Evolutionary conservation across 768 basidiomycete genomes (phyloP).

Genomic region (Tephrocybe rancida): DNA sequence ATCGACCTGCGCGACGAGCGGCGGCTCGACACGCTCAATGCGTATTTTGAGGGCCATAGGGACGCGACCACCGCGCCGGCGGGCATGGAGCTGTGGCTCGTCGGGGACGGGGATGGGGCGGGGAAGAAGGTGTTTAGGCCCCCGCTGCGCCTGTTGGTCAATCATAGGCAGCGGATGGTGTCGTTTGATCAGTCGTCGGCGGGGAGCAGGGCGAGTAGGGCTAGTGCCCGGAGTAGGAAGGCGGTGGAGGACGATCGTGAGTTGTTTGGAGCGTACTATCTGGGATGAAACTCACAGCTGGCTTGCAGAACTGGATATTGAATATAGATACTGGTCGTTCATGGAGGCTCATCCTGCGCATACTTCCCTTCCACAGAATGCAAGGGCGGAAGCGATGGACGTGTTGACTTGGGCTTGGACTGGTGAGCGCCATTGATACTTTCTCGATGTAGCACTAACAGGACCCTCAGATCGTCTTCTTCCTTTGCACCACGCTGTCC

Average conservation of each 20-base stretch:
- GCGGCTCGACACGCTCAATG: slow-evolving; percentile 49
- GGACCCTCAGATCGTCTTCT: slow-evolving; percentile 61
- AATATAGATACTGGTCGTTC: slow-evolving; percentile 83
- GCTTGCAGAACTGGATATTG: slow-evolving; percentile 64
- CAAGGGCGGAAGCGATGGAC: slow-evolving; percentile 71
- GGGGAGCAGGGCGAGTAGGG: slow-evolving; percentile 28
- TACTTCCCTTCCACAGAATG: slow-evolving; percentile 52
- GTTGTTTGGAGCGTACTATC: slow-evolving; percentile 21
- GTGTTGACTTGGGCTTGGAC: slow-evolving; percentile 82
- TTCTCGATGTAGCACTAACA: background rate
- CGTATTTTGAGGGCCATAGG: slow-evolving; percentile 44
- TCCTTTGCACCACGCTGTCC: slow-evolving; percentile 54
- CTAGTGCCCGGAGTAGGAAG: slow-evolving; percentile 22
- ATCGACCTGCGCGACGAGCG: slow-evolving; percentile 59
- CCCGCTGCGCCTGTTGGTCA: slow-evolving; percentile 60
- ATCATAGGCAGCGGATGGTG: slow-evolving; percentile 61
- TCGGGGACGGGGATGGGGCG: slow-evolving; percentile 33
- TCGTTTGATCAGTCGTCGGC: slow-evolving; percentile 43
- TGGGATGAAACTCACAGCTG: background rate
- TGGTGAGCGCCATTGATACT: slow-evolving; percentile 36
- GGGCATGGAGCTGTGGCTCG: slow-evolving; percentile 66
- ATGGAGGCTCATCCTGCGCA: slow-evolving; percentile 82
- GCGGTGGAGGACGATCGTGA: slow-evolving; percentile 44
- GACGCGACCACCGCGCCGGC: slow-evolving; percentile 29
- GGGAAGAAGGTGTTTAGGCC: slow-evolving; percentile 32